phyloP scores from a whole-genome alignment of 2,329 filamentous ascomycete species.

The Colletotrichum shisoi region DNA sequence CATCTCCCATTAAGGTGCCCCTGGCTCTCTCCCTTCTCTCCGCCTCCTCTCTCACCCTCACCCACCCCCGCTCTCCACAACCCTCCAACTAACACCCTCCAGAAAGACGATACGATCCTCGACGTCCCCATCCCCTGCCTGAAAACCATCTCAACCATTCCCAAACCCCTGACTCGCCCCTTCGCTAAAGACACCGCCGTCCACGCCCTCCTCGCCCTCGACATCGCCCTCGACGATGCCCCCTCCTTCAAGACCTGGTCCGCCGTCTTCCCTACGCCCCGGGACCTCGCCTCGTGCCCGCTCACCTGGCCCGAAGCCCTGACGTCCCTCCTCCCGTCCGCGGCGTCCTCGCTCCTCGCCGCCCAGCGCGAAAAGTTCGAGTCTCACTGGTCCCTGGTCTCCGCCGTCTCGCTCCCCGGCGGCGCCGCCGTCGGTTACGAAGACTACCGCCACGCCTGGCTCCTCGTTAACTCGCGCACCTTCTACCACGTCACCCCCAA shows the following conservation, averaged over 20 bases:
- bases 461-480: conserved; percentile 68
- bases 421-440: conserved; percentile 48
- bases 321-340: conserved; percentile 56
- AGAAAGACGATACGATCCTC: conserved; percentile 65
- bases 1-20: conserved; percentile 68
- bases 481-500: conserved; percentile 64
- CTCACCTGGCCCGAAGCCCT: conserved; percentile 59
- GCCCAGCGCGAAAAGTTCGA: conserved; percentile 60
- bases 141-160: conserved; percentile 69
- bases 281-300: conserved; percentile 64
- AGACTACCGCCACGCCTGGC: conserved; percentile 64
- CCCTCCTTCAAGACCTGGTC: conserved; percentile 66
- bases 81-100: conserved; percentile 21
- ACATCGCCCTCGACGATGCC: conserved; percentile 64
- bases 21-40: background rate
- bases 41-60: conserved; percentile 4
- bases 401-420: conserved; percentile 44
- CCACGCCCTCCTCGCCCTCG: conserved; percentile 77
- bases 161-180: conserved; percentile 58
- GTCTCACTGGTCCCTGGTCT: conserved; percentile 51
- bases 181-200: conserved; percentile 66
- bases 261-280: conserved; percentile 69
- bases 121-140: conserved; percentile 70
- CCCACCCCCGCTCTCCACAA: background rate
- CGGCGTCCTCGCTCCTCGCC: conserved; percentile 56